Evolutionary conservation across 2,329 filamentous ascomycete genomes (phyloP).

Genomic region (Clonostachys rosea): DNA sequence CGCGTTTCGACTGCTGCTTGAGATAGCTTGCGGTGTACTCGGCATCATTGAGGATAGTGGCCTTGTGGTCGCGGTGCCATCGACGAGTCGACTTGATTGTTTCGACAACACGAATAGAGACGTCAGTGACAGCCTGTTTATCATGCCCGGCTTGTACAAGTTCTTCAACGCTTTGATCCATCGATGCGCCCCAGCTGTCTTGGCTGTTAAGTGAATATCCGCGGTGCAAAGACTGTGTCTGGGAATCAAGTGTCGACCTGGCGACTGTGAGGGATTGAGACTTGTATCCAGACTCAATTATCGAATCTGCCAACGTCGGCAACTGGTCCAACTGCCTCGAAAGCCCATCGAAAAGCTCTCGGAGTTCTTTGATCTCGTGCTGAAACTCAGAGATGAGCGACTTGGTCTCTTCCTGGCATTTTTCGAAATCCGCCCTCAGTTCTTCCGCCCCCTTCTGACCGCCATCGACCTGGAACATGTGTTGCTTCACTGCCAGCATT

Average conservation of each 20-base stretch:
- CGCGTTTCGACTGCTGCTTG: constrained; percentile 26
- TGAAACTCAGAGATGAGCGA: constrained; percentile 9
- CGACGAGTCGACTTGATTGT: constrained; percentile 27
- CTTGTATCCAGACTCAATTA: background rate
- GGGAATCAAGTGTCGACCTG: no score
- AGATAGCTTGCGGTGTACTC: constrained; percentile 24
- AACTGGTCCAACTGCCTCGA: constrained; percentile 12
- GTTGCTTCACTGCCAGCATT: constrained; percentile 19
- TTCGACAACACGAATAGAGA: constrained; percentile 22
- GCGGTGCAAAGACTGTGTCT: background rate
- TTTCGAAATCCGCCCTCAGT: constrained; percentile 7
- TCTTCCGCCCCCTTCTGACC: constrained; percentile 5
- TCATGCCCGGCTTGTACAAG: background rate
- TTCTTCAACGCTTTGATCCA: background rate
- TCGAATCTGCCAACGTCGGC: constrained; percentile 6
- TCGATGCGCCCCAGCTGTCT: background rate
- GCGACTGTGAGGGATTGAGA: background rate
- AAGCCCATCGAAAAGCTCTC: constrained; percentile 11
- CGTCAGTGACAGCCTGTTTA: constrained; percentile 1
- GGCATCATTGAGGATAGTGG: constrained; percentile 18
- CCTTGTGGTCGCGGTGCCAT: constrained; percentile 31
- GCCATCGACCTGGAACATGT: constrained; percentile 10
- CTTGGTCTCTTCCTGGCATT: constrained; percentile 9
- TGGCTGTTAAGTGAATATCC: background rate
- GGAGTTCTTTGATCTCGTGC: constrained; percentile 15